A percentile compares a stretch with the other conserved stretches of the same genome.
These are phyloP conservation scores for Kurtzmaniella natalensis DNA, from an alignment of 1,139 yeast genomes.

Conservation along the genomic window DNA sequence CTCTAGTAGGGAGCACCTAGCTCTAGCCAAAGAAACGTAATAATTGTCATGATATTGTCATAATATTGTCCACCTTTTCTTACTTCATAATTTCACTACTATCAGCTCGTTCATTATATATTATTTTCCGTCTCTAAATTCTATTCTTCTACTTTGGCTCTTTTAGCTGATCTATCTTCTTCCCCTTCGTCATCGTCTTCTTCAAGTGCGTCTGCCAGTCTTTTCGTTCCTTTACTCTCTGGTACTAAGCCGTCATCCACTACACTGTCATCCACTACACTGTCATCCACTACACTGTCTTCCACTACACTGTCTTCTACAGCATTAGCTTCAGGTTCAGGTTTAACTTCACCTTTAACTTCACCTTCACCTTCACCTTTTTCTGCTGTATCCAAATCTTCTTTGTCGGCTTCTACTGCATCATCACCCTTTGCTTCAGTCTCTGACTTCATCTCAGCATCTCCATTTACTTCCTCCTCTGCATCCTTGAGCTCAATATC, in stretches of 20 bases:
- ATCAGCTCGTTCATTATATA: neutral
- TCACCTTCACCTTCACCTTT: slow-evolving; percentile 2
- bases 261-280: neutral
- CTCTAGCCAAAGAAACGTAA: no score
- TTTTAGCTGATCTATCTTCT: slow-evolving; percentile 1
- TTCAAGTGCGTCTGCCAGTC: slow-evolving; percentile 6
- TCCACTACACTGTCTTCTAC: slow-evolving; percentile 5
- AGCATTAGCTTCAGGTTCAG: neutral
- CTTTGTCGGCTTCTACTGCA: neutral
- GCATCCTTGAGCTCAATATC: slow-evolving; percentile 8
- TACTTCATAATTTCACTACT: no score
- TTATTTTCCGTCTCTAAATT: neutral
- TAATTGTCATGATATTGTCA: no score
- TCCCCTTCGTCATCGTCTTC: slow-evolving; percentile 8
- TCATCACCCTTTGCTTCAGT: slow-evolving; percentile 1
- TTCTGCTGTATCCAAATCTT: neutral
- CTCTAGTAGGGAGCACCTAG: no score
- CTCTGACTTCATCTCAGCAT: neutral
- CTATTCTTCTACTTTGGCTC: slow-evolving; percentile 1
- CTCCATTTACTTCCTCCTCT: slow-evolving; percentile 8
- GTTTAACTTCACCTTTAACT: neutral
- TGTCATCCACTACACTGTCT: neutral
- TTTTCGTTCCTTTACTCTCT: neutral
- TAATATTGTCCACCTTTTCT: no score
- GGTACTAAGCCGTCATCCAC: neutral